These are phyloP conservation scores for Paecilomyces formosus DNA, from an alignment of 2,329 filamentous ascomycete species.

Conservation along the genomic window DNA sequence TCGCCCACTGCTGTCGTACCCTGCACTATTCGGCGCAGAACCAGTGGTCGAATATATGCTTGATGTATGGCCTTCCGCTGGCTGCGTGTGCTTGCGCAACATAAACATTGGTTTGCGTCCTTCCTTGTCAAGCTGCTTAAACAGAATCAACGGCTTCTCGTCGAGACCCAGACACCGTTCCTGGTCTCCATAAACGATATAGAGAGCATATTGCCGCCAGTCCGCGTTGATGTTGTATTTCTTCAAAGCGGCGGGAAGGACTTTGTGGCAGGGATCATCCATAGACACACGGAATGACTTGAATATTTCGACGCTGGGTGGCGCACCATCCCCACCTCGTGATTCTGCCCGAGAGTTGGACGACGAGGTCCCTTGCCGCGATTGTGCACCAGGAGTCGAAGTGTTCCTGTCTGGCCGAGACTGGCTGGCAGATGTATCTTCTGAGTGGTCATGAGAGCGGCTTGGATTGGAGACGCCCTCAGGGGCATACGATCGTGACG, in stretches of 20 bases:
- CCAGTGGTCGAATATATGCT: background rate
- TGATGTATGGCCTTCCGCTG: slow-evolving; percentile 24
- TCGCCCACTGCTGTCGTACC: background rate
- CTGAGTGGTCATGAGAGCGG: slow-evolving; percentile 30
- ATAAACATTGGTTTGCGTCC: slow-evolving; percentile 99
- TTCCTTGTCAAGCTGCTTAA: slow-evolving; percentile 95
- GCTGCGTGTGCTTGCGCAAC: slow-evolving; percentile 63
- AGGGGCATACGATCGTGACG: slow-evolving; percentile 36
- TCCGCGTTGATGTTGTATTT: slow-evolving; percentile 98
- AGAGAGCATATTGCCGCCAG: slow-evolving; percentile 94
- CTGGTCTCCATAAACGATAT: slow-evolving; percentile 98
- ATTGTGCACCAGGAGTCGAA: background rate
- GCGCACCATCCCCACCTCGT: slow-evolving; percentile 23
- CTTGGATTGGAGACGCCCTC: slow-evolving; percentile 13
- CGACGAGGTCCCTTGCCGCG: slow-evolving; percentile 23
- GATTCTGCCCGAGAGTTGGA: slow-evolving; percentile 14
- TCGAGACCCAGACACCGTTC: slow-evolving; percentile 87
- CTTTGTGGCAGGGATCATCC: slow-evolving; percentile 96
- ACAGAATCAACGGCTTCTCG: slow-evolving; percentile 89
- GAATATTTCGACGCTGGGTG: slow-evolving; percentile 77
- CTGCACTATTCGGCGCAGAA: background rate
- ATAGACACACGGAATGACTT: slow-evolving; percentile 97
- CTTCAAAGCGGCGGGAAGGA: slow-evolving; percentile 87
- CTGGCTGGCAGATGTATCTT: slow-evolving; percentile 23
- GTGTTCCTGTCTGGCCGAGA: slow-evolving; percentile 18